Base-by-base conservation (phyloP, 768 basidiomycete genomes). In the Russula vinacea region DNA sequence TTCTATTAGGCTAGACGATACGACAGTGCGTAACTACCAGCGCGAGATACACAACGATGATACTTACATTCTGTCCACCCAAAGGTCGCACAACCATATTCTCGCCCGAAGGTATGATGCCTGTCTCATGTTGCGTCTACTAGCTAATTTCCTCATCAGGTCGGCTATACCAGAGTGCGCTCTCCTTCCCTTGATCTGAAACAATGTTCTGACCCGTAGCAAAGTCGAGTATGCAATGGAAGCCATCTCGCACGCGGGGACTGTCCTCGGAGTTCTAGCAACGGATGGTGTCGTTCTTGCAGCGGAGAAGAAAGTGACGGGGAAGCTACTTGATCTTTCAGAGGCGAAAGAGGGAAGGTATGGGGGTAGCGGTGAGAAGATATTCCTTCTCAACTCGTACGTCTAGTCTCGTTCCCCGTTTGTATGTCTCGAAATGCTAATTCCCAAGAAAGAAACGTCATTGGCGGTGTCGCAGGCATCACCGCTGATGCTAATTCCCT, bases 161-260 rank as follows among this genome's bases (percentile, higher is more conserved):
- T 69, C 93, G 96, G 67, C 79, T 99, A 61, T 98, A 96, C 76
- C 96, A 99, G 81, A 94, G 94, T 95, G 73, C 76, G 88, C 54
- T 22, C 22, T n/a, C 26, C 32, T 50, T 35, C 16, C 17, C 16
- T 19, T 56, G 63, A 49, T 16, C 16, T 2, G 47, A 42, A 37
- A 35, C 14, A 17, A 59, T 66, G 45, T 40, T 33, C 32, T 47
- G 53, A 58, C 53, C 24, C 56, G 44, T 50, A 32, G 60, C 32
- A 39, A 47, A 96, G 96, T 98, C 80, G 96, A 99, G 79, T 99
- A 99, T 84, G 96, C 96, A 50, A 97, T 98, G 93, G 97, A 98
- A 74, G 94, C 94, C 63, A 98, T 98, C 81, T 97, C 94, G 33
- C 90, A 94, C 71, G 94, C 93, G 22, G 92, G 92, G 59, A 91